Conservation (phyloP, 23 red algal species). For the Gracilaria domingensis region DNA sequence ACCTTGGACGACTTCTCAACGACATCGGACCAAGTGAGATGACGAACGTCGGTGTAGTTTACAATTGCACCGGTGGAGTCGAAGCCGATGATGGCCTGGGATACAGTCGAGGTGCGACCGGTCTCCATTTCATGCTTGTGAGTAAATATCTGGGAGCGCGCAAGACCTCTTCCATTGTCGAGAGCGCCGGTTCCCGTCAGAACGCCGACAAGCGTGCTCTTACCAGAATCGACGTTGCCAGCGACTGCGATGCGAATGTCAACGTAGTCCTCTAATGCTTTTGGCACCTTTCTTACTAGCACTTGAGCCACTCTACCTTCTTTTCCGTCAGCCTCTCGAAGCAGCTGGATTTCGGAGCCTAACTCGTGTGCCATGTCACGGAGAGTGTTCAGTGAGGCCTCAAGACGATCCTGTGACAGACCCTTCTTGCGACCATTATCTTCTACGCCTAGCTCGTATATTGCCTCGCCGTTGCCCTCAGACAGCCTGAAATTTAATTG, state of each 20-base stretch:
- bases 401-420: constrained; percentile 63
- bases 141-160: constrained; percentile 93
- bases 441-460: constrained; percentile 96
- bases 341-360: constrained; percentile 77
- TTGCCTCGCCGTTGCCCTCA: constrained; percentile 92
- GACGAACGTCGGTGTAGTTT: constrained; percentile 93
- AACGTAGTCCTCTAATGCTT: constrained; percentile 89
- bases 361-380: constrained; percentile 90
- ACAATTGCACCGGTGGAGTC: constrained; percentile 80
- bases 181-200: constrained; percentile 92
- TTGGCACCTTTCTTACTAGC: constrained; percentile 84
- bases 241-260: constrained; percentile 96
- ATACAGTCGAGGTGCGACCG: constrained; percentile 90
- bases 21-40: constrained; percentile 94
- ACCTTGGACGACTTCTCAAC: constrained; percentile 89
- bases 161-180: constrained; percentile 96
- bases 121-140: constrained; percentile 99
- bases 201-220: constrained; percentile 96
- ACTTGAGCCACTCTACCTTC: constrained; percentile 87
- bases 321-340: constrained; percentile 76
- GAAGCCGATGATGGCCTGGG: constrained; percentile 97
- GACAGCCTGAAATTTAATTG: constrained; percentile 93
- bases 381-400: constrained; percentile 85
- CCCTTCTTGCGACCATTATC: constrained; percentile 89
- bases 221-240: constrained; percentile 98